phyloP scores from a whole-genome alignment of 192 early-diverging fungal genomes.

The Dissophora globulifera region DNA sequence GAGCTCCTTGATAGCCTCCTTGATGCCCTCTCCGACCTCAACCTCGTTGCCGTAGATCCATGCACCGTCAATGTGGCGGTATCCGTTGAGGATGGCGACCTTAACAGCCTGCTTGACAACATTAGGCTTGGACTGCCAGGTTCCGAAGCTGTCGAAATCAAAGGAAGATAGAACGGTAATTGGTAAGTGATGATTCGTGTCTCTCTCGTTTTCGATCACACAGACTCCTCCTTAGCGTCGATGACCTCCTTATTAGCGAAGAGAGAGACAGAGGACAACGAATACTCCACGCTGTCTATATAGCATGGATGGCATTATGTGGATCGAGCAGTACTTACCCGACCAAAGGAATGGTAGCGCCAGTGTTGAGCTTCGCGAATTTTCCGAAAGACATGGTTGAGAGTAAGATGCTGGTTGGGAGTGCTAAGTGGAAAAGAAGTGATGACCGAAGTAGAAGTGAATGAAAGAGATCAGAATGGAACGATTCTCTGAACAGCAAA shows the following conservation, averaged over 20 bases:
- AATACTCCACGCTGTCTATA: no score
- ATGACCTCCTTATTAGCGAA: neutral
- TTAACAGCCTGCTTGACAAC: conserved; percentile 72
- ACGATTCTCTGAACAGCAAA: no score
- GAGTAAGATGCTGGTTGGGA: no score
- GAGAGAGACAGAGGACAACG: neutral
- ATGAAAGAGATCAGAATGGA: no score
- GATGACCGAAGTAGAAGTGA: neutral
- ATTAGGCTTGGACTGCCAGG: conserved; percentile 66
- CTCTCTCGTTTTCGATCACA: no score
- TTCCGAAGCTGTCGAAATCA: conserved; percentile 45
- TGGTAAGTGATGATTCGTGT: no score
- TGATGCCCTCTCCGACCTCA: conserved; percentile 82
- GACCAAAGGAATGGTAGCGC: conserved; percentile 69
- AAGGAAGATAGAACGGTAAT: neutral
- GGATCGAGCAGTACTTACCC: conserved; percentile 53
- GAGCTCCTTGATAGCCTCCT: conserved; percentile 71
- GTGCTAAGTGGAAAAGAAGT: neutral
- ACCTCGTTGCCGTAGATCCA: conserved; percentile 78
- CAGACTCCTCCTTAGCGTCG: no score
- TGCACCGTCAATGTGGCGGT: conserved; percentile 73
- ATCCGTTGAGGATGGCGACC: conserved; percentile 71
- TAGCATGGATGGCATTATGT: no score
- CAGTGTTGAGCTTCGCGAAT: conserved; percentile 69
- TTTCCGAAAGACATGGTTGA: conserved; percentile 43